Conservation (phyloP, 2,329 filamentous ascomycete genomes). For the Fusarium annulatum region DNA sequence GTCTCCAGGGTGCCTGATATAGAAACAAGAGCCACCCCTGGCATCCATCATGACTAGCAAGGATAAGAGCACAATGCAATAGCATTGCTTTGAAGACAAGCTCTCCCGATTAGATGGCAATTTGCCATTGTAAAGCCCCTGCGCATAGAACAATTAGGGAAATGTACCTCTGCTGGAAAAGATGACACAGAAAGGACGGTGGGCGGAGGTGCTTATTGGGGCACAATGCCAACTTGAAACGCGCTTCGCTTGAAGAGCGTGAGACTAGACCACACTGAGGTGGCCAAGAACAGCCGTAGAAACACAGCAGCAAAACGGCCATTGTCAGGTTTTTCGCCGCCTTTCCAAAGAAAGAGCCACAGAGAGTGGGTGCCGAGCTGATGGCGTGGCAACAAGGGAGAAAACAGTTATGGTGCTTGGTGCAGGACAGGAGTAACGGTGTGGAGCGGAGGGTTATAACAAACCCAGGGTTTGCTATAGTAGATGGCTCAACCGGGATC, state of each 20-base stretch:
- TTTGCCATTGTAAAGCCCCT: conserved; percentile 40
- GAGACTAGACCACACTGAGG: conserved; percentile 41
- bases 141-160: conserved; percentile 30
- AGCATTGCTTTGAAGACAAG: conserved; percentile 33
- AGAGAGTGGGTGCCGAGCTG: conserved; percentile 35
- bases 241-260: conserved; percentile 42
- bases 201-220: conserved; percentile 42
- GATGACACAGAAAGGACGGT: conserved; percentile 35
- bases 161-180: conserved; percentile 33
- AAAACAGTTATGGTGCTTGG: conserved; percentile 40
- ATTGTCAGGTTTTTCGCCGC: conserved; percentile 33
- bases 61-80: conserved; percentile 37
- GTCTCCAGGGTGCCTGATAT: conserved; percentile 60
- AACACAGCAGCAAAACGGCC: conserved; percentile 28
- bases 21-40: conserved; percentile 57
- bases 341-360: conserved; percentile 28
- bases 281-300: conserved; percentile 36
- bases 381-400: conserved; percentile 44
- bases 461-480: conserved; percentile 47
- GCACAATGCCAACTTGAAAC: conserved; percentile 42
- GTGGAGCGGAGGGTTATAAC: conserved; percentile 46
- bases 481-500: conserved; percentile 43
- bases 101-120: conserved; percentile 40
- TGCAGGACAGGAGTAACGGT: conserved; percentile 39
- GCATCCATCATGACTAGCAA: conserved; percentile 39